Base-by-base conservation (phyloP, 805 yeast species). In the Millerago galiae region DNA sequence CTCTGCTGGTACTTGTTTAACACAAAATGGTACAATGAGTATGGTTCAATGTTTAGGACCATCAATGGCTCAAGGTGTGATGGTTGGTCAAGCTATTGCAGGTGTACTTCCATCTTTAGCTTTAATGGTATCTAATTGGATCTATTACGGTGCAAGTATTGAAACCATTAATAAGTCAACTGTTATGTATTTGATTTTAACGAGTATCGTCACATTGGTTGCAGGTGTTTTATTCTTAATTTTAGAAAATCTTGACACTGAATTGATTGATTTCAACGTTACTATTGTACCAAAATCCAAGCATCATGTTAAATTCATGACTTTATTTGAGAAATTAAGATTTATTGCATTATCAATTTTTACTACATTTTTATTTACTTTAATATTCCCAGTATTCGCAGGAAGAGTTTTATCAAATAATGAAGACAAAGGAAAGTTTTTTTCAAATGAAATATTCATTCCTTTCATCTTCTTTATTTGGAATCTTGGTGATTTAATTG, bases 51-150 rank as follows among this genome's bases (percentile, higher is more conserved):
- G 83, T 1, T 69, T 79, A 56, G 90, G 93, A 4, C 72, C 87
- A 1, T 72, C 79, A 12, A 85, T 76, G 58, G 90, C 95, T 10
- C 96, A 93, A 55, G 95, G 85, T 0, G 83, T 83, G 2, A 86
- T 93, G 83, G 90, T 90, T 3, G 99, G 99, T 2, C 96, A 91
- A 61, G 96, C 95, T 0, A 67, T 91, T 14, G 88, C 97, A 0
- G 99, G 99, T 2, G 95, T 93, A 0, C 65, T 91, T 29, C 98
- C 99, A 2, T 79, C 96, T 0, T 58, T 84, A 15, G 80, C 83
- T 12, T 73, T 78, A 51, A 81, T 79, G 46, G 45, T 73, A 10
- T 75, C 83, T 10, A 77, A 77, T 21, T 54, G 75, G 24, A 12
- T 50, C 12, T 35, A 54, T 31, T 41, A 45, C 18, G 58, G 49